Evolutionary conservation across 148 eudicot species (phyloP), one percentile per base, ranked within the genome.

Genomic region (Tetragonia tetragonoides): DNA sequence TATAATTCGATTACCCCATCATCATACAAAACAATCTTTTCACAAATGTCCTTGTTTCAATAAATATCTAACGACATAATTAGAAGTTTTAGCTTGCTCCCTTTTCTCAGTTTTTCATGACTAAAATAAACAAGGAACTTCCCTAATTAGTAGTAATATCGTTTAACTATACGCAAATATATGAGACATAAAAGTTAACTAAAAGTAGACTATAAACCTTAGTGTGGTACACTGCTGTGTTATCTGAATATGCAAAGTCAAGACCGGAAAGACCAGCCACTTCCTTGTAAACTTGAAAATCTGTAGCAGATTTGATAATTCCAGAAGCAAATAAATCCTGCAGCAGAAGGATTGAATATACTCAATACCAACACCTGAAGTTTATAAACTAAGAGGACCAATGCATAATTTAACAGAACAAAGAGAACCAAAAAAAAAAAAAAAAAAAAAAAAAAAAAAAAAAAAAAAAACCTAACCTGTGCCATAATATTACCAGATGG

Each of bases 141-240:
- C 70, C 44, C 60, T 23, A 51, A 12, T 12, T 11, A 49, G 9
- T 47, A 1, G 47, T 28, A 38, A 6, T 34, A 24, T 17, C 21
- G 23, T 73, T 34, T n/a, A 49, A 41, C n/a, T 42, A 24, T 17
- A 44, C 3, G 54, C 37, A 44, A 64, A 5, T 20, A 6, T 23
- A 63, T 63, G 7, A 75, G 46, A 40, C 76, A 74, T 6, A 20
- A 18, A 49, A 74, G 8, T 16, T 18, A 49, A 20, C 20, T 15
- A 34, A 47, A 53, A 63, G 38, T n/a, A 66, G 66, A 68, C 21
- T 23, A 69, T 40, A 17, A 78, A 95, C 99, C 99, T 90, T 91
- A 62, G 99, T 95, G 87, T 95, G 99, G 81, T 95, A 95, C 47
- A 95, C 98, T 79, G 98, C 97, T 73, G 98, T 88, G 62, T 88